Base-by-base conservation (phyloP, 306 rosid genomes). In the Dryas octopetala region DNA sequence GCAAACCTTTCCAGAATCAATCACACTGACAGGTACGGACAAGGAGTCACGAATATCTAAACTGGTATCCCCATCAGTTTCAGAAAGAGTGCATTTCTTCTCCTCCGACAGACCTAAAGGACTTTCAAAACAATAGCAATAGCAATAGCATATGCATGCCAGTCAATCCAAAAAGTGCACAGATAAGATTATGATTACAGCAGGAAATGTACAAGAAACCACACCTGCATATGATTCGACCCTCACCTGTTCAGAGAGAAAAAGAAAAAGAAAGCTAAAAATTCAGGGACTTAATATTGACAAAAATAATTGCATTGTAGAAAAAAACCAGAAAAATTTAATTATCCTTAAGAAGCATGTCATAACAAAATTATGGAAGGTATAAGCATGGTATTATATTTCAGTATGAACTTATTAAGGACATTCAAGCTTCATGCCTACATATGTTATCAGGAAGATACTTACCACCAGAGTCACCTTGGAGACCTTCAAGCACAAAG, bases 381-480 rank as follows among this genome's bases (percentile, higher is more conserved):
- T 52, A 0, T 12, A 6, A 47, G 43, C 73, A 68, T 28, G 28
- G 28, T 32, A 10, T 23, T 7, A 28, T 53, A 49, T 6, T 6
- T 23, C 9, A n/a, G 7, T 68, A 23, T 2, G 38, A 48, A 49
- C 14, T 9, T 53, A 40, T 5, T 9, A 68, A 16, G 10, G 17
- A 52, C 13, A 52, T 49, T 70, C 41, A 16, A 41, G 17, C 9
- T 70, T 40, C 51, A 40, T n/a, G 63, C 75, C 17, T 70, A 14
- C 47, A 38, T 4, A 13, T 68, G 46, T 59, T 13, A 38, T n/a
- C 14, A 32, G 50, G 68, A 72, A 53, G 26, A 60, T 32, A 61
- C 88, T 79, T 77, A 90, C 96, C 96, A 67, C 96, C 90, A 32
- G 86, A 44, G n/a, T 88, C 92, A 55, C 90, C 92, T 77, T 79